Base-by-base conservation (phyloP, 345 rosid genomes). In the Arabidopsis suecica region DNA sequence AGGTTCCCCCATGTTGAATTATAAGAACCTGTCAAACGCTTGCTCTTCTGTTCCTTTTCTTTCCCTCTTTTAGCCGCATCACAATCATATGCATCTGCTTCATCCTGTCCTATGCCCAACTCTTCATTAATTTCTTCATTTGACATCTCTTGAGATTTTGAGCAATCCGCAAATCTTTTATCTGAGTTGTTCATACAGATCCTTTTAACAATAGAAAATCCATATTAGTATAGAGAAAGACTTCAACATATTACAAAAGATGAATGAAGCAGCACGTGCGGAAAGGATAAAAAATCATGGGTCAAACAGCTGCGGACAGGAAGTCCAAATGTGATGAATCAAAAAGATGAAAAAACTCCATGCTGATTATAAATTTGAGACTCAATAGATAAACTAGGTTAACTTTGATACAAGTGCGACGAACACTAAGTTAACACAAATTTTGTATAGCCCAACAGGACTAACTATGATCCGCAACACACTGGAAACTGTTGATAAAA, bases 121-220 rank as follows among this genome's bases (percentile, higher is more conserved):
- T 95, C 97, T 6, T 83, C 88, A 76, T 95, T 95, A 70, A 95
- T 95, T 53, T 95, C 98, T 69, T 84, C 93, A 82, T 90, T 90
- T 69, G 96, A 87, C 86, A 86, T 95, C 87, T 95, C 99, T 87
- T 95, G 99, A 54, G 86, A 66, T 60, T 76, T 81, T 74, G 94
- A 85, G 83, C 99, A 95, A 82, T 85, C 90, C 70, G 98, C 88
- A 41, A 85, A 95, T 13, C 72, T 60, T 82, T 78, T 79, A 68
- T 95, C 93, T 62, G 44, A 32, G 83, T 89, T 95, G 85, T 92
- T 94, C 86, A 73, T 81, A 78, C 99, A 95, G 63, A 82, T 75
- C 99, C 99, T 95, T 83, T 67, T 72, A 42, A 71, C 58, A 48
- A 69, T 0, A 69, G 7, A 72, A 40, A 63, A 49, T 22, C 48